phyloP scores from a whole-genome alignment of 2,329 filamentous ascomycete species.

The Colletotrichum horii region DNA sequence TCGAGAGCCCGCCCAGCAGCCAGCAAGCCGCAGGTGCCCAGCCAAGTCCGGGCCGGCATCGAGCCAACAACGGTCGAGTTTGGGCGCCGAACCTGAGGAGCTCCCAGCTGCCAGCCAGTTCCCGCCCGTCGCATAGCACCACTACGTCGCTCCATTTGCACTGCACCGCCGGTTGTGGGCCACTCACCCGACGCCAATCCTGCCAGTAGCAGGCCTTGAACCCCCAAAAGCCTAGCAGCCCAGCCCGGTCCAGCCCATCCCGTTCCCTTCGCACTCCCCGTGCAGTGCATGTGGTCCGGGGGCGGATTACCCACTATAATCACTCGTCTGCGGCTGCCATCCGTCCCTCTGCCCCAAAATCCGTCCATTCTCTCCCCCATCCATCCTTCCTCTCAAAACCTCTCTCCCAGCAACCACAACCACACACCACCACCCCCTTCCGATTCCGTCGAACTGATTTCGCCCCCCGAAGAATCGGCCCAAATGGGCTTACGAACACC shows the following conservation, averaged over 20 bases:
- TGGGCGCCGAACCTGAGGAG: background rate
- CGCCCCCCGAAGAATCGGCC: constrained; percentile 7
- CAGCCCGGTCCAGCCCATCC: constrained; percentile 17
- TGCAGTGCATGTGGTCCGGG: constrained; percentile 19
- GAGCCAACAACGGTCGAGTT: constrained; percentile 2
- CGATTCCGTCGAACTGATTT: constrained; percentile 19
- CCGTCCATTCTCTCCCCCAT: constrained; percentile 23
- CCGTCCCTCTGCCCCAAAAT: constrained; percentile 20
- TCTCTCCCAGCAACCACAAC: constrained; percentile 12
- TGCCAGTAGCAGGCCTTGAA: constrained; percentile 11
- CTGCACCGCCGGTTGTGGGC: constrained; percentile 10
- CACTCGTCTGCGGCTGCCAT: constrained; percentile 19
- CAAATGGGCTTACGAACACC: constrained; percentile 19
- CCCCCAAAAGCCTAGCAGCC: background rate
- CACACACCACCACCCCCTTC: background rate
- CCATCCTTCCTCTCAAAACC: constrained; percentile 16
- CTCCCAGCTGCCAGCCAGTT: background rate
- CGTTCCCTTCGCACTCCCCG: constrained; percentile 12
- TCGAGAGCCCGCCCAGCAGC: background rate
- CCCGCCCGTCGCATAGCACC: background rate
- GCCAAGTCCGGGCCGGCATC: constrained; percentile 10
- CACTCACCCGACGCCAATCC: background rate
- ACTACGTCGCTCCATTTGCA: constrained; percentile 8
- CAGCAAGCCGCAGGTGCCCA: background rate
- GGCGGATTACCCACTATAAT: constrained; percentile 17